Evolutionary conservation across 257 asterid genomes (phyloP), one percentile per base, ranked within the genome.

Genomic region (Ilex asprella): DNA sequence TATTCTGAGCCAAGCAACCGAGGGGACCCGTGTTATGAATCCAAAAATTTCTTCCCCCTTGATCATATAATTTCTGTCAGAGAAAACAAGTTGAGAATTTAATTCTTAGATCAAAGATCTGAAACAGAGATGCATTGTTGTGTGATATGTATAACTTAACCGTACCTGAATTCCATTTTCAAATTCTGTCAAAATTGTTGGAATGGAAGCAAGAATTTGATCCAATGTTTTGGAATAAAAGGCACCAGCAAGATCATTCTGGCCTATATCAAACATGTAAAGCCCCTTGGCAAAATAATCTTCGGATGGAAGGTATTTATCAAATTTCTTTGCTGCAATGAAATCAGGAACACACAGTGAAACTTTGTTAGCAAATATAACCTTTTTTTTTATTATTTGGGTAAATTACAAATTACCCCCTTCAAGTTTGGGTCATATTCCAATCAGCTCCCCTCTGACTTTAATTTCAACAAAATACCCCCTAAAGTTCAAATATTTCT

Each of bases 201-300:
- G 99, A 49, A 93, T 82, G 14, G 91, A 89, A 58, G 96, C 99
- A 14, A 89, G 78, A 64, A 93, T 54, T 81, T 93, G 95, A 76
- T 93, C 97, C 7, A 70, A 66, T 8, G 95, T 80, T 86, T 83
- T 87, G 52, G 99, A 84, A 65, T 89, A 89, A 68, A 93, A 89
- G 67, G 92, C 94, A 11, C 95, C 90, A 12, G 99, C 96, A 2
- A 93, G 86, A 74, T 93, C 99, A 68, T 93, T 93, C 79, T 93
- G 99, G 71, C 96, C 97, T 62, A 93, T 89, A 70, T 93, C 99
- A 56, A 93, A 93, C 86, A 80, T 86, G 82, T 85, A 93, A 52
- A 93, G 97, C 0, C 77, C 97, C 75, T 77, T 87, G 61, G 64
- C 78, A 21, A 87, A 87, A 57, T 27, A 84, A 66, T 84, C 96